Percentiles rank a stretch among this genome's conserved stretches.
Evolutionary conservation across 192 early-diverging fungal genomes (phyloP).

Genomic region (Allomyces javanicus): DNA sequence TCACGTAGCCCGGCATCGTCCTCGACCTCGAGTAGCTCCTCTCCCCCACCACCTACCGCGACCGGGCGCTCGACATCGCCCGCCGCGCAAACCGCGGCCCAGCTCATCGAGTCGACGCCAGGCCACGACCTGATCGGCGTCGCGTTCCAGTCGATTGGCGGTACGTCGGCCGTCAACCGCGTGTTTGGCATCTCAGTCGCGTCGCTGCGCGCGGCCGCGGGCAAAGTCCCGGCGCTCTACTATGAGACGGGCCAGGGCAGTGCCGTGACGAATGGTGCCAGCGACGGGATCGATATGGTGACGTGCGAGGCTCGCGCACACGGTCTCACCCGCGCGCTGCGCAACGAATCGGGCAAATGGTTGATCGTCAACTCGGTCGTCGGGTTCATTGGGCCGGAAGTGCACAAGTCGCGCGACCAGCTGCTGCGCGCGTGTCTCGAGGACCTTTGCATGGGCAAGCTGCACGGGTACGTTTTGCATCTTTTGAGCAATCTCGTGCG

Average conservation of each 20-base stretch:
- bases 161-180: not conserved
- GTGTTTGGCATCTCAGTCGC: not conserved
- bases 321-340: not conserved
- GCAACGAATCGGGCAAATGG: not conserved
- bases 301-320: not conserved
- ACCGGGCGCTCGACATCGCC: not conserved
- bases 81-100: not conserved
- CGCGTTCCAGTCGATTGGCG: conserved; percentile 2
- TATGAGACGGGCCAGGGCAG: conserved; percentile 2
- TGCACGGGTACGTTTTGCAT: not conserved
- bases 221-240: not conserved
- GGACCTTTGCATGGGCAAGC: not conserved
- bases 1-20: too few species aligned
- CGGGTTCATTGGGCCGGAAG: conserved; percentile 2
- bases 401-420: not conserved
- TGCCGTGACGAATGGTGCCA: not conserved
- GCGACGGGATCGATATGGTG: not conserved
- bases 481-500: too few species aligned
- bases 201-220: not conserved
- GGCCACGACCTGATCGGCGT: not conserved
- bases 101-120: not conserved
- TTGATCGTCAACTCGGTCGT: not conserved
- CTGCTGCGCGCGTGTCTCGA: conserved; percentile 2
- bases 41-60: not conserved
- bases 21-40: too few species aligned